Base-by-base conservation (phyloP, 805 yeast genomes). In the Suhomyces tanzawaensis region DNA sequence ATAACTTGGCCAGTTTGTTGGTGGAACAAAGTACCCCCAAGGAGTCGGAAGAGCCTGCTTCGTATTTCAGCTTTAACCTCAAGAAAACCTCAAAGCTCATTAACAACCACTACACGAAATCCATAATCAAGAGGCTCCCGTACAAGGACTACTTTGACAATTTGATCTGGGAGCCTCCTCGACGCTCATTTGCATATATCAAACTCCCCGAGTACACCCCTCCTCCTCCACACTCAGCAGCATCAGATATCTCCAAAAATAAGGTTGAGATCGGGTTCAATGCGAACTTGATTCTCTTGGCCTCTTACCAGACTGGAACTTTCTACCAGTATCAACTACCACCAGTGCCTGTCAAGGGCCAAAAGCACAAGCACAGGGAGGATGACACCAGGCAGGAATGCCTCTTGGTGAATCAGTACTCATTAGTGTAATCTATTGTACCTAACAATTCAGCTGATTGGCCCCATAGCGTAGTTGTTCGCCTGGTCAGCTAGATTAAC, bases 131-230 rank as follows among this genome's bases (percentile, higher is more conserved):
- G 36, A 64, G 60, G 30, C 47, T 69, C 7, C 74, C 74, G 3
- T 69, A 69, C 41, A 60, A 60, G 39, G 58, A 64, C 34, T 69
- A 67, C 49, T 42, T 68, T 39, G 67, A 64, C 31, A 69, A 66
- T 39, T 50, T 68, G 32, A 60, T 68, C 5, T 61, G 69, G 65
- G 69, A 64, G 37, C 70, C 71, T 1, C 74, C 74, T 3, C 49
- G 58, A 28, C 45, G 74, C 27, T 66, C 72, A 4, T 69, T 69
- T 53, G 71, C 71, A 14, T 66, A 53, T 41, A 60, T 68, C 23
- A 65, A 60, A 45, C 41, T 69, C 3, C 69, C 69, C 3, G 69
- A 60, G 38, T 49, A 53, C 35, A 46, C 49, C 15, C 54, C 57
- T 14, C 39, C 40, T 12, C 39, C 42, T 17, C 29, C 19, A 25